Evolutionary conservation across 805 yeast genomes (phyloP).

Genomic region (Kuraishia piskuri): DNA sequence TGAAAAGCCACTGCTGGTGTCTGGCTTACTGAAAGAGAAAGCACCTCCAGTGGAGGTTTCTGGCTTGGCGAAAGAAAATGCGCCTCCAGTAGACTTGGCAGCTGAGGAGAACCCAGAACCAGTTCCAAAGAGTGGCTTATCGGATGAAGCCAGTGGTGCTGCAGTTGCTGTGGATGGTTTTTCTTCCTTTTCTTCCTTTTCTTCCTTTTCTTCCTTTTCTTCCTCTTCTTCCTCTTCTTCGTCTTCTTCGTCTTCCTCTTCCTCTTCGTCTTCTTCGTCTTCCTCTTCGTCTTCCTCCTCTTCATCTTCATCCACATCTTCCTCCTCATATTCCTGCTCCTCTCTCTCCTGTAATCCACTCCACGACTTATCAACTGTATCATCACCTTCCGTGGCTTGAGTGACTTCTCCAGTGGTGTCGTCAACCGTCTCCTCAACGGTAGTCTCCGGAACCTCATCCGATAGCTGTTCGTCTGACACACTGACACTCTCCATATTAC

Average conservation of each 20-base stretch:
- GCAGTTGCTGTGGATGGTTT: not conserved
- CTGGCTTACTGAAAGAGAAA: not conserved
- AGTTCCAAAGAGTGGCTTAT: not conserved
- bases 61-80: too few species aligned
- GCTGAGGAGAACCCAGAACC: too few species aligned
- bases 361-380: not conserved
- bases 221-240: slow-evolving; percentile 13
- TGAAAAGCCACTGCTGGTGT: not conserved
- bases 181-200: not conserved
- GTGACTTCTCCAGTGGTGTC: not conserved
- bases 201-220: slow-evolving; percentile 7
- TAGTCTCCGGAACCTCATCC: not conserved
- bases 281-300: slow-evolving; percentile 6
- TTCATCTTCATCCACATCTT: slow-evolving; percentile 6
- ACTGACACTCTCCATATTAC: not conserved
- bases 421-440: not conserved
- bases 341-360: slow-evolving; percentile 1
- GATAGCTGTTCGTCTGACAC: not conserved
- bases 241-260: slow-evolving; percentile 6
- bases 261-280: slow-evolving; percentile 9
- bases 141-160: not conserved
- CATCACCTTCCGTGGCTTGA: not conserved
- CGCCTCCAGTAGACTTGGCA: too few species aligned
- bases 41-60: not conserved
- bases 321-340: slow-evolving; percentile 6